A percentile compares a stretch with the other conserved stretches of the same genome.
Evolutionary conservation across 164 flowering plant species (phyloP).

Genomic region (Vitis labrusca): DNA sequence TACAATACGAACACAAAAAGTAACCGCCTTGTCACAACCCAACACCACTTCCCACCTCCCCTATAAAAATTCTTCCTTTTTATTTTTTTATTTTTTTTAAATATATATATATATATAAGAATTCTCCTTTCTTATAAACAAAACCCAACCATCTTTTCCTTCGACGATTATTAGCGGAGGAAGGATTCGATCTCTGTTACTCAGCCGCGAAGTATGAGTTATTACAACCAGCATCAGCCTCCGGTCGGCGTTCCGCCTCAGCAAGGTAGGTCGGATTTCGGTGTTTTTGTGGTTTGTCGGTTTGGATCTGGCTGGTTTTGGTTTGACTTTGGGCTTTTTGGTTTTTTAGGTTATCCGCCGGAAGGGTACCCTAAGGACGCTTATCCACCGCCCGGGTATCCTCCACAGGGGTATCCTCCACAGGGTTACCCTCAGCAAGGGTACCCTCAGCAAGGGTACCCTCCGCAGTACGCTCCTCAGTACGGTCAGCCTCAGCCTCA

Average conservation of each 20-base stretch:
- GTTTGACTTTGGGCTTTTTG: conserved; percentile 7
- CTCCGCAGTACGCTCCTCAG: conserved; percentile 46
- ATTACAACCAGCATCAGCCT: conserved; percentile 77
- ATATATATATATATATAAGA: no score
- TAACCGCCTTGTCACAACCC: no score
- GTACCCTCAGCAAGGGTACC: no score
- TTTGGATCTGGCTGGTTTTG: conserved; percentile 10
- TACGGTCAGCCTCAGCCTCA: conserved; percentile 51
- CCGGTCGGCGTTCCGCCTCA: conserved; percentile 93
- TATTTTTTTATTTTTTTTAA: no score
- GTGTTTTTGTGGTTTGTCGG: background rate
- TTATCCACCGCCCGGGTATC: conserved; percentile 71
- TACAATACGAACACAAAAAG: no score
- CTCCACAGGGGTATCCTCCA: conserved; percentile 50
- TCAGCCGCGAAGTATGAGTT: conserved; percentile 47
- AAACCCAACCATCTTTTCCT: background rate
- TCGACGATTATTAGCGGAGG: background rate
- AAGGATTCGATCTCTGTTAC: no score
- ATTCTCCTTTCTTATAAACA: no score
- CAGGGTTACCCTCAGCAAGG: conserved; percentile 31
- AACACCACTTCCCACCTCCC: no score
- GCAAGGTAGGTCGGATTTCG: conserved; percentile 53
- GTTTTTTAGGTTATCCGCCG: conserved; percentile 63
- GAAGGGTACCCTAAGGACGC: conserved; percentile 80
- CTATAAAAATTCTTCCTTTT: no score